Evolutionary conservation across 805 yeast genomes (phyloP).

Genomic region (Spathaspora passalidarum): DNA sequence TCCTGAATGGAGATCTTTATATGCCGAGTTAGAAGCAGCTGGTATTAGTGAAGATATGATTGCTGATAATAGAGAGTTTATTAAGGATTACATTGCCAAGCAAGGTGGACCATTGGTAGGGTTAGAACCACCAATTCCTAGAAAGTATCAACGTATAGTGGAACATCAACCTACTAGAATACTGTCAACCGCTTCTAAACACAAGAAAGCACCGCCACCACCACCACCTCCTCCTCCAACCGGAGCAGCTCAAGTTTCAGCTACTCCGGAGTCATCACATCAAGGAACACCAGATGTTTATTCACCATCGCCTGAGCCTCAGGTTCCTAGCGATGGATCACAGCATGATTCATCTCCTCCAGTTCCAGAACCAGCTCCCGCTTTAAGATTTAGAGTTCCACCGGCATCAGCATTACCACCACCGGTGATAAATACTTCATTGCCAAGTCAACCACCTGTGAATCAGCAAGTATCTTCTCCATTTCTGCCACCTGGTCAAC

Average conservation of each 20-base stretch:
- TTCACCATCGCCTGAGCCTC: slow-evolving; percentile 11
- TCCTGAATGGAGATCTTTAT: slow-evolving; percentile 77
- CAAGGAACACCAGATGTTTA: slow-evolving; percentile 2
- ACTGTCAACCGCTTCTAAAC: slow-evolving; percentile 14
- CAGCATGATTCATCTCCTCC: slow-evolving; percentile 1
- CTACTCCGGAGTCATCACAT: slow-evolving; percentile 12
- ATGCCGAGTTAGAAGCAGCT: slow-evolving; percentile 66
- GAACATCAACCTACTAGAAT: slow-evolving; percentile 12
- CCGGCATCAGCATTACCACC: slow-evolving; percentile 32
- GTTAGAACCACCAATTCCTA: slow-evolving; percentile 79
- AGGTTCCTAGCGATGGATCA: slow-evolving; percentile 5
- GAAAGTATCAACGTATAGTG: slow-evolving; percentile 35
- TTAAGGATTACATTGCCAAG: slow-evolving; percentile 70
- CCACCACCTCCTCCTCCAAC: slow-evolving; percentile 31
- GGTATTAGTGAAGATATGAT: slow-evolving; percentile 89
- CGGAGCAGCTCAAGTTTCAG: slow-evolving; percentile 11
- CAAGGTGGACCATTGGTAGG: slow-evolving; percentile 82
- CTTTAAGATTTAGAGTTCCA: slow-evolving; percentile 32
- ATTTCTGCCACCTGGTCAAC: slow-evolving; percentile 10
- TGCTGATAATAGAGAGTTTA: slow-evolving; percentile 79
- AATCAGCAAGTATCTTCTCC: background rate
- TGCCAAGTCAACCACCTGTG: slow-evolving; percentile 15
- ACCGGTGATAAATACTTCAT: slow-evolving; percentile 18
- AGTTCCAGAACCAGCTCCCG: slow-evolving; percentile 8
- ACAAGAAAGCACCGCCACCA: slow-evolving; percentile 38